Base-by-base conservation (phyloP, 148 eudicot species). In the Silene uniflora region DNA sequence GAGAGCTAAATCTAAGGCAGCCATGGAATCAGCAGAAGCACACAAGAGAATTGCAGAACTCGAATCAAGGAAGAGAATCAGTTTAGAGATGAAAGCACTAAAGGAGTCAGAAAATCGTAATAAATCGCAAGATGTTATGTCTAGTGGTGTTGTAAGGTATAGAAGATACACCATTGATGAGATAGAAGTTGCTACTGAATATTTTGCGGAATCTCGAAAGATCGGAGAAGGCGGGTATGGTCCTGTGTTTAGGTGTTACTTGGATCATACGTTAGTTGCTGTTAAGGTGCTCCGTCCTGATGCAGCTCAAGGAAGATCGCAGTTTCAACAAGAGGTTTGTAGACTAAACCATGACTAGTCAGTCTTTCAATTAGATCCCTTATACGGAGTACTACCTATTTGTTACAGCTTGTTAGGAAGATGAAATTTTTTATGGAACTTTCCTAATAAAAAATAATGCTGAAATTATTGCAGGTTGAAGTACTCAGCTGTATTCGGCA, bases 201-300 rank as follows among this genome's bases (percentile, higher is more conserved):
- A 73, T 72, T 94, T 94, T 69, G 44, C 89, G 0, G 84, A 87
- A 67, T 42, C 86, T 5, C 81, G 88, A 49, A 94, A 94, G 82
- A 90, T 94, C 67, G 98, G 98, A 11, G 98, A 94, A 85, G 98
- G 98, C 1, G 98, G 98, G 67, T 94, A 94, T 78, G 98, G 98
- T 5, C 97, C 98, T 10, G 98, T 91, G 0, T 94, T 80, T 66
- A 88, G 76, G 77, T 89, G 96, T 78, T 60, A 81, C 63, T 71
- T 94, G 64, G 93, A 92, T 79, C 96, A 94, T 46, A 94, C 97
- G 0, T 85, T 80, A 19, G 93, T 81, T 18, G 98, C 98, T 7
- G 87, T 93, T 35, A 94, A 94, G 73, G 96, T 94, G 73, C 88
- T 94, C 8, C 97, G 98, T 11, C 98, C 98, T 10, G 98, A 94